Percentiles rank a stretch among this genome's conserved stretches.
These are phyloP conservation scores for Tetrapyrgos nigripes DNA, from an alignment of 1,284 basidiomycete species.

Conservation along the genomic window DNA sequence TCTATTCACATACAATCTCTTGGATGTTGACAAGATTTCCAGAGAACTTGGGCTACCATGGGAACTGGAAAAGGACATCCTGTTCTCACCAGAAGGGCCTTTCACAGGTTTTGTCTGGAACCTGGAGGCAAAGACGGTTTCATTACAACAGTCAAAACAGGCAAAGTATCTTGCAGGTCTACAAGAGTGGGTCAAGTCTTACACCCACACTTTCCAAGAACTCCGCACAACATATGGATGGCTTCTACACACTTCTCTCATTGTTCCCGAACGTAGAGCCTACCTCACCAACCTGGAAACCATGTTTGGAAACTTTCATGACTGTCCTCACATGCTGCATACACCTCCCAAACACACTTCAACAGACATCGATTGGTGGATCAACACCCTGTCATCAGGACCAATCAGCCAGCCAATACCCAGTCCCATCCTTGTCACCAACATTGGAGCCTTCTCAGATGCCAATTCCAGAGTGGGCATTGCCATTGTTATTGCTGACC, in stretches of 20 bases:
- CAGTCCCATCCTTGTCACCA: slow-evolving; percentile 25
- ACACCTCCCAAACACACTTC: slow-evolving; percentile 21
- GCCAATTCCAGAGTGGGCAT: slow-evolving; percentile 47
- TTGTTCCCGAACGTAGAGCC: slow-evolving; percentile 34
- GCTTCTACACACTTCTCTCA: slow-evolving; percentile 32
- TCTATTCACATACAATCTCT: slow-evolving; percentile 29
- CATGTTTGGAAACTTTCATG: slow-evolving; percentile 25
- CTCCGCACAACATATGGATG: slow-evolving; percentile 39
- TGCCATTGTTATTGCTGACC: slow-evolving; percentile 37
- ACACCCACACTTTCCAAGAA: slow-evolving; percentile 28
- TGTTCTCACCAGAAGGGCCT: slow-evolving; percentile 19
- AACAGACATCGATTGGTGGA: slow-evolving; percentile 49
- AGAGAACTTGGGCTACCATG: slow-evolving; percentile 36
- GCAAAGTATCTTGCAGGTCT: slow-evolving; percentile 32
- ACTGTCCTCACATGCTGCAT: slow-evolving; percentile 34
- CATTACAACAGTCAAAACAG: slow-evolving; percentile 30
- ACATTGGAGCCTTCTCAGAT: slow-evolving; percentile 44
- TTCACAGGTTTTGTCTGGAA: slow-evolving; percentile 43
- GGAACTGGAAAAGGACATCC: slow-evolving; percentile 35
- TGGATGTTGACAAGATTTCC: slow-evolving; percentile 35
- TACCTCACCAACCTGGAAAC: slow-evolving; percentile 39
- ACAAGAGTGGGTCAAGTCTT: slow-evolving; percentile 16
- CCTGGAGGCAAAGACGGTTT: slow-evolving; percentile 24
- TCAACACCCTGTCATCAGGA: slow-evolving; percentile 11
- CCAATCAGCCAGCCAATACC: slow-evolving; percentile 31